Base-by-base conservation (phyloP, 148 eudicot genomes). In the Amaranthus hypochondriacus region DNA sequence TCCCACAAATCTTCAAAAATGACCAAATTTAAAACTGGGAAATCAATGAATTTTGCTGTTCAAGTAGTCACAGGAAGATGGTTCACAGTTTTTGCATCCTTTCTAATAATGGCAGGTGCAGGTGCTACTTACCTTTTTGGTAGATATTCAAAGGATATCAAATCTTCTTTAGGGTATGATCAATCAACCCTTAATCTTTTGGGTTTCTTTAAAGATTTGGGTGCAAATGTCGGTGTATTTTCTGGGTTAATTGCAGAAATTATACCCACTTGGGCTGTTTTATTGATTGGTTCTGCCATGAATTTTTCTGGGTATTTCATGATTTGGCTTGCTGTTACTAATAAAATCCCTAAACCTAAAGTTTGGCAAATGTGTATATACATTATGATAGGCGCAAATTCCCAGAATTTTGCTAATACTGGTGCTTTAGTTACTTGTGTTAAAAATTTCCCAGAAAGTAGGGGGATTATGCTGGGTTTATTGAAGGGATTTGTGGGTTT, bases 231-330 rank as follows among this genome's bases (percentile, higher is more conserved):
- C 6, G 89, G 89, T 6, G 69, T 86, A 14, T 52, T 86, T 0
- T 86, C 86, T 0, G 89, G 89, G 7, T 70, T 86, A 0, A 79
- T 86, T 4, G 83, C 81, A 3, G 85, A 83, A 57, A 55, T 86
- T 4, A 68, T 75, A 1, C 89, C 89, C 0, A 85, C 86, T 1
- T 86, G 83, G 83, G 84, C 84, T 0, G 86, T 86, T n/a, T 69
- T 86, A 10, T n/a, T 68, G 8, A 60, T 79, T 14, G 89, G 86
- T 39, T 83, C 85, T 0, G 66, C 69, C n/a, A 83, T 86, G 86
- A 86, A 86, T 67, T 86, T 86, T 56, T 68, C 56, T 2, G 89
- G 89, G 4, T 86, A 83, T 62, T 86, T 86, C 81, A 79, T 83
- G 84, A 83, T 86, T 5, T 86, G 85, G 85, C 55, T 83, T 1